These are phyloP conservation scores for Neostapfia colusana DNA, from an alignment of 176 grass and related monocot species.

Conservation along the genomic window DNA sequence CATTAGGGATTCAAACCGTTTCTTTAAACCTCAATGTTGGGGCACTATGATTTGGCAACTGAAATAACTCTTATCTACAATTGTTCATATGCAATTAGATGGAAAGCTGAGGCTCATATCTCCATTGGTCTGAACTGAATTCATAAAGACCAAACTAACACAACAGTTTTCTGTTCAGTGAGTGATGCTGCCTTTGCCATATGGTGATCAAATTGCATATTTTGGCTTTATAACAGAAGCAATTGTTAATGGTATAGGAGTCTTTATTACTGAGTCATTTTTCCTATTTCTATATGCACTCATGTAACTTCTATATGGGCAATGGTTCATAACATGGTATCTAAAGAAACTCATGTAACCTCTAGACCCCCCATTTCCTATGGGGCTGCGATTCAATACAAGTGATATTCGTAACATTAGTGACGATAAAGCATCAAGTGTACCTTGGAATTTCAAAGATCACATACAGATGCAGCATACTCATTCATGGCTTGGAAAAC, in stretches of 20 bases:
- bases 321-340: too few relatives aligned
- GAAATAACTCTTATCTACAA: constrained; percentile 10
- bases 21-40: constrained; percentile 9
- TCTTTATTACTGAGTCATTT: not conserved
- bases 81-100: not conserved
- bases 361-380: too few relatives aligned
- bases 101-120: not conserved
- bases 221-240: not conserved
- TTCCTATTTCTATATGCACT: too few relatives aligned
- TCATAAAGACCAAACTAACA: not conserved
- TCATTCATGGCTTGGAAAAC: not conserved
- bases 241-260: not conserved
- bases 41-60: not conserved
- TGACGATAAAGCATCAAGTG: too few relatives aligned
- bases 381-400: too few relatives aligned
- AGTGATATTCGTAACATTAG: too few relatives aligned
- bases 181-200: not conserved
- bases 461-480: constrained; percentile 1
- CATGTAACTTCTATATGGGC: too few relatives aligned
- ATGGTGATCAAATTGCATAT: not conserved
- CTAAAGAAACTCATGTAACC: too few relatives aligned
- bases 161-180: not conserved
- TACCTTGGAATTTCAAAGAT: not conserved
- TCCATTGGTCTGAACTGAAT: not conserved
- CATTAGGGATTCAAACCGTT: constrained; percentile 19